phyloP scores from a whole-genome alignment of 495 filamentous ascomycete genomes.

The Acidiella bohemica region DNA sequence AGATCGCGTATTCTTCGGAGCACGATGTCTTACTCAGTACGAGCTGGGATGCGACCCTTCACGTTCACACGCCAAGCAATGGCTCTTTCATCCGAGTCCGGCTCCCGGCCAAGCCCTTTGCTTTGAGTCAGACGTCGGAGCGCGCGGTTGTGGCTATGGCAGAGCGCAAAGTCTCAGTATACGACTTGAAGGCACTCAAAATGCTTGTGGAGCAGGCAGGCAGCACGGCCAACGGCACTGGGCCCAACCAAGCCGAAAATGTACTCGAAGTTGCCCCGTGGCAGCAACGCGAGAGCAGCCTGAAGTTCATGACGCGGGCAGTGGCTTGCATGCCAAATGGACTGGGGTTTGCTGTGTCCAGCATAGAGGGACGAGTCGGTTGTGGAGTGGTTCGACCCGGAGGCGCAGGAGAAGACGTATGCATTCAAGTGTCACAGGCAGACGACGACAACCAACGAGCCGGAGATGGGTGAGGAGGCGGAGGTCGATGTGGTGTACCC shows the following conservation, averaged over 20 bases:
- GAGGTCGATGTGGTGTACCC: conserved; percentile 80
- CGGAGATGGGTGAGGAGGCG: conserved; percentile 10
- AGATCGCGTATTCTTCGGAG: conserved; percentile 64
- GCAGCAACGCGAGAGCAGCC: conserved; percentile 77
- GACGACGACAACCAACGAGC: conserved; percentile 23
- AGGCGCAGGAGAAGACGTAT: conserved; percentile 78
- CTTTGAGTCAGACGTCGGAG: conserved; percentile 62
- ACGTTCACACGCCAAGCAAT: conserved; percentile 53
- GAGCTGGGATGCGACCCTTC: conserved; percentile 85
- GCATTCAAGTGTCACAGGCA: conserved; percentile 97
- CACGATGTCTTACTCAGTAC: conserved; percentile 69
- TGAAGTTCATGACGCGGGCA: conserved; percentile 91
- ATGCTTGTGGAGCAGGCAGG: conserved; percentile 38
- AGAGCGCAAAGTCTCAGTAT: conserved; percentile 79
- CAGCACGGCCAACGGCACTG: conserved; percentile 14
- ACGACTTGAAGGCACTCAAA: conserved; percentile 62
- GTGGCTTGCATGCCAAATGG: conserved; percentile 96
- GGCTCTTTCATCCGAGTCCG: conserved; percentile 42
- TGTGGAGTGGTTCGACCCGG: conserved; percentile 93
- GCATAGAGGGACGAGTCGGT: conserved; percentile 89
- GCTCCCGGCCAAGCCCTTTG: conserved; percentile 76
- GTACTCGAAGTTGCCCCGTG: conserved; percentile 54
- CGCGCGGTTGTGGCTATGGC: conserved; percentile 93
- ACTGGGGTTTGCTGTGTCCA: conserved; percentile 73
- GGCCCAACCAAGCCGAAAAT: not conserved